Base-by-base conservation (phyloP, 495 filamentous ascomycete genomes). In the Podospora fimiseda region DNA sequence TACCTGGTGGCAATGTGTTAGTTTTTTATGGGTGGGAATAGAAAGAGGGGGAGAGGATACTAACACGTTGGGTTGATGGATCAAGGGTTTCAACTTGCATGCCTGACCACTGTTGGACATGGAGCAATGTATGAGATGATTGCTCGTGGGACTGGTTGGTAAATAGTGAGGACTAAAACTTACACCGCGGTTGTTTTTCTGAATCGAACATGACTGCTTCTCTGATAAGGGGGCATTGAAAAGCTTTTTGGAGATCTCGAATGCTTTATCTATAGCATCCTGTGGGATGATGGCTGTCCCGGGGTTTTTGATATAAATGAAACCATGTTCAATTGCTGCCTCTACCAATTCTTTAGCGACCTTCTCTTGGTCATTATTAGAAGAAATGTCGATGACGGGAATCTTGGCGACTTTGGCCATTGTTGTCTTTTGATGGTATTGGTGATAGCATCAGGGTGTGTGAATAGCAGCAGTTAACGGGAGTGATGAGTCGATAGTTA, bases 31-130 rank as follows among this genome's bases (percentile, higher is more conserved):
- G 6, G 27, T 9, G 20, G 23, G n/a, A 18, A 7, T 19, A 45
- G 20, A 30, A 0, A 14, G 23, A 50, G 1, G 7, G 13, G 6
- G n/a, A 9, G 23, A 16, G 30, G 38, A 4, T 23, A 53, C 43
- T 55, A 75, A 90, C 89, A 64, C 85, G 81, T 64, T 96, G 90
- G 50, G 82, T 83, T 53, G 84, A 81, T 3, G 90, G 88, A 68
- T 96, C 91, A 20, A 96, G 74, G 0, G 83, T 92, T 66, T 98
- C 92, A 8, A 81, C 79, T 60, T 93, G 87, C 87, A 95, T 91
- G 3, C 81, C 81, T 2, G 84, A 81, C 93, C 93, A 98, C 62
- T 66, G 43, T 44, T 13, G 0, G 13, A 15, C 23, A 1, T n/a
- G n/a, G n/a, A n/a, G n/a, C n/a, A n/a, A n/a, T n/a, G n/a, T n/a